A percentile compares a stretch with the other conserved stretches of the same genome.
Evolutionary conservation across 305 asterid species (phyloP).

Genomic region (Caryopteris hybrid): DNA sequence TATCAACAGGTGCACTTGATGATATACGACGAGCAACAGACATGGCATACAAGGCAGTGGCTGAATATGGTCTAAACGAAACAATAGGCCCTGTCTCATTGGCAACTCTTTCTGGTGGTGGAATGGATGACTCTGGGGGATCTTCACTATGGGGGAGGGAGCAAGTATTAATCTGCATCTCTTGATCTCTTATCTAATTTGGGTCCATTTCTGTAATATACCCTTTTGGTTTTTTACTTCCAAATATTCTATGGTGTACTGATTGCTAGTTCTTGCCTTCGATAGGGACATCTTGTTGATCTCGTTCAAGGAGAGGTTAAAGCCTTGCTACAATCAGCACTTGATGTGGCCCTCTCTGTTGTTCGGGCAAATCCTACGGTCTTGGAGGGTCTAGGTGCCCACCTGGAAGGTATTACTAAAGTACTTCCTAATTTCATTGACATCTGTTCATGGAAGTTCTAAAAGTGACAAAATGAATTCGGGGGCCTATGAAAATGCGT

Average conservation of each 20-base stretch:
- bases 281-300: constrained; percentile 94
- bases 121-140: constrained; percentile 89
- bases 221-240: background rate
- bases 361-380: constrained; percentile 89
- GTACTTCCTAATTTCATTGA: constrained; percentile 1
- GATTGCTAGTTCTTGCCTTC: constrained; percentile 11
- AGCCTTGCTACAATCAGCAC: constrained; percentile 80
- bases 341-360: constrained; percentile 83
- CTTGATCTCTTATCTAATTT: constrained; percentile 15
- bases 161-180: constrained; percentile 47
- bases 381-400: constrained; percentile 95
- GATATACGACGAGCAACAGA: constrained; percentile 98
- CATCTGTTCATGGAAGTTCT: background rate
- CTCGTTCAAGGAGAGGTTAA: constrained; percentile 93
- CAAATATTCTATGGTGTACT: constrained; percentile 10
- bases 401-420: constrained; percentile 68
- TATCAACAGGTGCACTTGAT: constrained; percentile 97
- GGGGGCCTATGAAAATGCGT: background rate
- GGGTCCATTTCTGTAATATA: background rate
- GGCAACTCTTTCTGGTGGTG: constrained; percentile 88
- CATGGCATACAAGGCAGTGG: constrained; percentile 99
- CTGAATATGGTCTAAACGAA: constrained; percentile 93
- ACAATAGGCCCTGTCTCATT: constrained; percentile 86
- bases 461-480: background rate
- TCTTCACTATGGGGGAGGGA: constrained; percentile 85